Conservation (phyloP, 495 filamentous ascomycete genomes). For the Acidiella bohemica region DNA sequence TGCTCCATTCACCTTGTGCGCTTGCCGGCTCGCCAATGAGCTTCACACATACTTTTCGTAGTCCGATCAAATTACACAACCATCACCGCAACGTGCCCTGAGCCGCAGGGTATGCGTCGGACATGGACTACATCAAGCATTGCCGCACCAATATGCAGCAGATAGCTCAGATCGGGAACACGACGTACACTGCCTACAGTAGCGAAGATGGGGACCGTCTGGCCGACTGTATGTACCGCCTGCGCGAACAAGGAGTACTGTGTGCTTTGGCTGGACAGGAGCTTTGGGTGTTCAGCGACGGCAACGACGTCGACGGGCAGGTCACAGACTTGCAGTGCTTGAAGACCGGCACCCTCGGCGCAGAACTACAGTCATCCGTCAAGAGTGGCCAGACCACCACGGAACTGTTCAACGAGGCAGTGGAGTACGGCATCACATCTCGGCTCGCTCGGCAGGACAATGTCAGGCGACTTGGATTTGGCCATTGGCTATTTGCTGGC, state of each 20-base stretch:
- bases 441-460: too few relatives aligned
- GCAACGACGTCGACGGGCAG: not conserved
- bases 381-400: too few relatives aligned
- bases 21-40: too few relatives aligned
- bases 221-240: not conserved
- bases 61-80: slow-evolving; percentile 13
- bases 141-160: slow-evolving; percentile 27
- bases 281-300: slow-evolving; percentile 6
- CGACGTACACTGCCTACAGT: not conserved
- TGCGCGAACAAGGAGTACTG: slow-evolving; percentile 5
- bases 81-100: slow-evolving; percentile 28
- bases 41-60: not conserved
- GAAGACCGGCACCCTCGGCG: not conserved
- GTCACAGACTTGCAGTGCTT: not conserved
- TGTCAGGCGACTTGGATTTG: too few relatives aligned
- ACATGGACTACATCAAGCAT: slow-evolving; percentile 28
- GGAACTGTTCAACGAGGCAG: too few relatives aligned
- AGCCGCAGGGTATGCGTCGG: not conserved
- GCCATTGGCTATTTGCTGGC: too few relatives aligned
- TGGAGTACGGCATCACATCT: too few relatives aligned
- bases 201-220: not conserved
- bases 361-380: too few relatives aligned
- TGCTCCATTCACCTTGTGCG: too few relatives aligned
- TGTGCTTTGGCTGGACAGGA: not conserved
- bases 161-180: slow-evolving; percentile 11